Base-by-base conservation (phyloP, 1,284 basidiomycete species). In the Ceratobasidium sp. region DNA sequence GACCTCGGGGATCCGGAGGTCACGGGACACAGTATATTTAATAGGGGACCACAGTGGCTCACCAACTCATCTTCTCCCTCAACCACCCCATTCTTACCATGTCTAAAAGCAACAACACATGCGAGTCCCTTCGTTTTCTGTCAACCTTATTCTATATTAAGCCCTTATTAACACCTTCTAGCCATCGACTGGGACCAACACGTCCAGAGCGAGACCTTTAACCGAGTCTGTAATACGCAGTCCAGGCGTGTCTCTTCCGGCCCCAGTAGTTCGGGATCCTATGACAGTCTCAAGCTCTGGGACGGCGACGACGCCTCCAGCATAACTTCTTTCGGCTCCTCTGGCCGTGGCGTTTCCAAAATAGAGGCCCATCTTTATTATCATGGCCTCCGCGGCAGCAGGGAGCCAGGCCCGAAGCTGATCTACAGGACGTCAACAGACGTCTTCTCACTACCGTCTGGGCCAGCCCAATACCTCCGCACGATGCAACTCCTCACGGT, bases 341-440 rank as follows among this genome's bases (percentile, higher is more conserved):
- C 33, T 44, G 33, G 23, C 71, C 52, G 82, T 81, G 80, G 77
- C 10, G 78, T 81, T 28, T 81, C 82, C 56, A 84, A 84, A 82
- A 79, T 84, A 79, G 85, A 86, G 80, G 82, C 82, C 2, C 6
- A 82, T 62, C 81, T 84, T 28, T 86, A 86, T 78, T 86, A 85
- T 77, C 64, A 68, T 68, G 84, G 84, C 76, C 2, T 86, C 57
- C 81, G 84, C 71, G 75, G 80, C 9, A 40, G 20, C 42, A 6
- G 33, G 20, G 17, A 40, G 28, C 80, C 57, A 48, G 83, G 85
- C 17, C 86, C 86, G 62, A 84, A 84, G 81, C 82, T 87, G 23
- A 83, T 87, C 80, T 86, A 81, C 79, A 80, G 86, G 81, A 83
- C 82, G 3, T 86, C 85, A 6, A 68, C 54, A 38, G 86, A 87